phyloP scores from a whole-genome alignment of 2,329 filamentous ascomycete genomes.

The Cladosporium halotolerans region DNA sequence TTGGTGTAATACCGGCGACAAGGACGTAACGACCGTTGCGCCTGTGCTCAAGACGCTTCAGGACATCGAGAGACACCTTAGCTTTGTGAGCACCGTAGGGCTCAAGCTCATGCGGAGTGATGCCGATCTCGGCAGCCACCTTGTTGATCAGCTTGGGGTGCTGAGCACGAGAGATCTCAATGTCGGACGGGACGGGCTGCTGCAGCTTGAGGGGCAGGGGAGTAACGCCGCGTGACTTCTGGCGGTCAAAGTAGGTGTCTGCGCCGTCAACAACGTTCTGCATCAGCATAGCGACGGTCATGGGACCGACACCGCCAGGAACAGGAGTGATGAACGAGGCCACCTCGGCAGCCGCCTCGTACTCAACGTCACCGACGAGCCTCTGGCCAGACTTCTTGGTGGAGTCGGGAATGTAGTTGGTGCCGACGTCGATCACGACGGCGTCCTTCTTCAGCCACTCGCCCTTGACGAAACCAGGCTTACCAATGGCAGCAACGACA shows the following conservation, averaged over 20 bases:
- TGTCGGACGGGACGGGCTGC: constrained; percentile 87
- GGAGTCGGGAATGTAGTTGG: constrained; percentile 85
- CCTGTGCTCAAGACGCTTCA: constrained; percentile 81
- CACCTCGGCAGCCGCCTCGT: constrained; percentile 72
- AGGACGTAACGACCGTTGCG: constrained; percentile 85
- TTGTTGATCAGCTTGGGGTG: constrained; percentile 85
- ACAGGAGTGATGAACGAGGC: constrained; percentile 94
- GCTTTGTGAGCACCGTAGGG: constrained; percentile 94
- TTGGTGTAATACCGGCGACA: constrained; percentile 93
- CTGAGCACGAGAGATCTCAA: constrained; percentile 82
- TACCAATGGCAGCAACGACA: constrained; percentile 84
- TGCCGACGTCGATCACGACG: constrained; percentile 97
- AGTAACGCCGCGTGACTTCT: constrained; percentile 71
- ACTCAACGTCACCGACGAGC: constrained; percentile 93
- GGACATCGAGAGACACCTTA: constrained; percentile 77
- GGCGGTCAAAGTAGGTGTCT: constrained; percentile 70
- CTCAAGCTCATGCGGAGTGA: constrained; percentile 82
- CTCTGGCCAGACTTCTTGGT: constrained; percentile 88
- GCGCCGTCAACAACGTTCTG: constrained; percentile 91
- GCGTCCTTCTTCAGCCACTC: constrained; percentile 91
- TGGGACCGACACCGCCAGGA: constrained; percentile 91
- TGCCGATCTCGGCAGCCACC: constrained; percentile 79
- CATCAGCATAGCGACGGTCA: constrained; percentile 97
- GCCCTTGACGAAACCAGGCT: constrained; percentile 81
- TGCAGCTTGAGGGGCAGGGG: constrained; percentile 77